Conservation (phyloP, 805 yeast genomes). For the Kuraishia hungarica region DNA sequence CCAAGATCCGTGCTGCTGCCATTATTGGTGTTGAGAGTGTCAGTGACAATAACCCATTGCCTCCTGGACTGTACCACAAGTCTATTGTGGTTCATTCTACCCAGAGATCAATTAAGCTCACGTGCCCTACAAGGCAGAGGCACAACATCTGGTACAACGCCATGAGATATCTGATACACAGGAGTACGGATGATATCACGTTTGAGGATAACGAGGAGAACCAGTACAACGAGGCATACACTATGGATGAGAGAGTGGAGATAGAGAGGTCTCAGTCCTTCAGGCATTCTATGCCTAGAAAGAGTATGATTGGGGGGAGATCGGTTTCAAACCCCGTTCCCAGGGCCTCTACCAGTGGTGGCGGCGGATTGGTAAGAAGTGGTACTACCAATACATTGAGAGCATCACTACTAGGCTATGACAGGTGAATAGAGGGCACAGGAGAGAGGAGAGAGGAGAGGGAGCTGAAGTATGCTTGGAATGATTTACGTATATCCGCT, state of each 20-base stretch:
- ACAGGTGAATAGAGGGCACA: neutral
- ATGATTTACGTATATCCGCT: neutral
- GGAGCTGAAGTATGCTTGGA: too few relatives aligned
- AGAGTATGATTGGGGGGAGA: neutral
- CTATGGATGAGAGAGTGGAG: constrained; percentile 2
- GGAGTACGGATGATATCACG: constrained; percentile 1
- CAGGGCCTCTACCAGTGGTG: neutral
- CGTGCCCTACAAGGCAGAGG: constrained; percentile 81
- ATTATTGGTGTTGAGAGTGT: constrained; percentile 73
- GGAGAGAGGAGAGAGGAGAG: too few relatives aligned
- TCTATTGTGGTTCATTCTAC: constrained; percentile 66
- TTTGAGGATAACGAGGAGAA: constrained; percentile 2
- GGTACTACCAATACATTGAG: neutral
- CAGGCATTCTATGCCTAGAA: constrained; percentile 18
- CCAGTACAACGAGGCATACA: constrained; percentile 1
- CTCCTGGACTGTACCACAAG: constrained; percentile 82
- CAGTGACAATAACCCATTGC: constrained; percentile 78
- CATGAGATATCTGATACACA: constrained; percentile 56
- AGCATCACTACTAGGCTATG: neutral
- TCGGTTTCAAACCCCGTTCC: neutral
- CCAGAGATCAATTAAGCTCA: constrained; percentile 59
- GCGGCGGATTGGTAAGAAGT: neutral
- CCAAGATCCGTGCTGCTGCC: constrained; percentile 71
- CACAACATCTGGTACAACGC: constrained; percentile 92
- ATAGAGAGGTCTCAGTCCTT: constrained; percentile 19